Conservation (phyloP, 345 rosid species). For the Bruguiera sexangula region DNA sequence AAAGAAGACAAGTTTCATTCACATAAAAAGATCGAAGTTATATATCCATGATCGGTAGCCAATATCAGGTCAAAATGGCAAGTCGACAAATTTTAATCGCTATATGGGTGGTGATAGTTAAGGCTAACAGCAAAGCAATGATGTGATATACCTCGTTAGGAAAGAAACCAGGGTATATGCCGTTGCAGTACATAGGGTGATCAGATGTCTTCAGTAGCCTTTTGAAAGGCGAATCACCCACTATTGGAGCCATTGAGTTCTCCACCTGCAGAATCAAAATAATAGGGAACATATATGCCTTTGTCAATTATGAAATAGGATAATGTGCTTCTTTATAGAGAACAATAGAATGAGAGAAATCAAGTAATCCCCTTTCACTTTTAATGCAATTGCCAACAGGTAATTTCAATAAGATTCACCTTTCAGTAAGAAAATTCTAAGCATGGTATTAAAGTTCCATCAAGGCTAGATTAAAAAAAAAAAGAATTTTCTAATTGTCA, state of each 20-base stretch:
- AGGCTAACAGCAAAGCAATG: not conserved
- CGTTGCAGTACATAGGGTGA: constrained; percentile 45
- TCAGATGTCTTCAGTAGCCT: constrained; percentile 50
- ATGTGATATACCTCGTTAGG: constrained; percentile 50
- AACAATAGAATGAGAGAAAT: not conserved
- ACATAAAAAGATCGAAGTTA: too few species aligned
- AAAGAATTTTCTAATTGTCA: too few species aligned
- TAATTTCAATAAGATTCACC: not conserved
- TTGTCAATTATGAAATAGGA: constrained; percentile 7
- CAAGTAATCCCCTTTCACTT: too few species aligned
- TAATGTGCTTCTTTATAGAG: not conserved
- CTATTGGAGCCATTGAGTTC: constrained; percentile 37
- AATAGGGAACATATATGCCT: constrained; percentile 11
- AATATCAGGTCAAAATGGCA: not conserved
- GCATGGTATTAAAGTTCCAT: too few species aligned
- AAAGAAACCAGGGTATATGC: constrained; percentile 38
- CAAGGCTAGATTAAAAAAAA: too few species aligned
- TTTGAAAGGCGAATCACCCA: constrained; percentile 41
- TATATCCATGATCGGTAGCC: not conserved
- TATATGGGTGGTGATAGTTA: not conserved
- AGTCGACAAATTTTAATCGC: not conserved
- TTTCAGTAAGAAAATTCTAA: too few species aligned
- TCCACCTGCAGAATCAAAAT: constrained; percentile 39
- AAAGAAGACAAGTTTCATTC: not conserved
- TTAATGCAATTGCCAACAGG: not conserved